Conservation (phyloP, 768 basidiomycete species). For the Panus rudis region DNA sequence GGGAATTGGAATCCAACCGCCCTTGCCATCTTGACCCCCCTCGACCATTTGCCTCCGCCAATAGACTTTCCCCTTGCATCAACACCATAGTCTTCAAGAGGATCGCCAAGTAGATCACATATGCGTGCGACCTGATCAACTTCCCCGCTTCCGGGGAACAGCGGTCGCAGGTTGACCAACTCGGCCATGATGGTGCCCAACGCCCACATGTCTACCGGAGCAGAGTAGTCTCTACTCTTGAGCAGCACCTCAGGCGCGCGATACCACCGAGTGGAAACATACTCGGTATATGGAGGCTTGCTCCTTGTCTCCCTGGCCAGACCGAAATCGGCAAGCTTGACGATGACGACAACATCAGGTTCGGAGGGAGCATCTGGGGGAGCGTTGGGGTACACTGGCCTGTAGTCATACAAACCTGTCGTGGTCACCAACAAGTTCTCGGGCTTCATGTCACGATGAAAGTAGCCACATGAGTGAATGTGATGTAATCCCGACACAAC, state of each 20-base stretch:
- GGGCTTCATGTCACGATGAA: constrained; percentile 99
- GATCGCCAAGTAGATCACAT: constrained; percentile 91
- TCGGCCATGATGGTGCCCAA: constrained; percentile 98
- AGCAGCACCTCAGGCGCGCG: constrained; percentile 96
- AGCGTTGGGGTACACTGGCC: constrained; percentile 64
- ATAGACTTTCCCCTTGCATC: constrained; percentile 61
- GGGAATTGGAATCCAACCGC: constrained; percentile 83
- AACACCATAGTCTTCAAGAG: constrained; percentile 71
- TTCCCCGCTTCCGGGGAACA: constrained; percentile 92
- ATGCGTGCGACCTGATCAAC: constrained; percentile 89
- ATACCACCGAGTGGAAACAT: constrained; percentile 99
- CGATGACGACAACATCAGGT: constrained; percentile 91
- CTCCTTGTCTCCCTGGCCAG: constrained; percentile 87
- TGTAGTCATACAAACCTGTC: constrained; percentile 90
- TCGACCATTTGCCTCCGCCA: constrained; percentile 86
- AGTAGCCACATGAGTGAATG: constrained; percentile 89
- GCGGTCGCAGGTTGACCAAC: constrained; percentile 85
- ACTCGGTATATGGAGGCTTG: constrained; percentile 93
- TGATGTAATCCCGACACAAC: constrained; percentile 87
- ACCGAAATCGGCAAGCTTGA: constrained; percentile 98
- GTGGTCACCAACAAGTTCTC: constrained; percentile 99
- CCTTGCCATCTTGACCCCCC: constrained; percentile 83
- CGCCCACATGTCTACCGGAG: constrained; percentile 99
- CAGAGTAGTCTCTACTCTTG: constrained; percentile 87
- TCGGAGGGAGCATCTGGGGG: constrained; percentile 63